Percentiles rank a stretch among this genome's conserved stretches.
These are phyloP conservation scores for Simplicillium aogashimaense DNA, from an alignment of 2,329 filamentous ascomycete species.

Conservation along the genomic window DNA sequence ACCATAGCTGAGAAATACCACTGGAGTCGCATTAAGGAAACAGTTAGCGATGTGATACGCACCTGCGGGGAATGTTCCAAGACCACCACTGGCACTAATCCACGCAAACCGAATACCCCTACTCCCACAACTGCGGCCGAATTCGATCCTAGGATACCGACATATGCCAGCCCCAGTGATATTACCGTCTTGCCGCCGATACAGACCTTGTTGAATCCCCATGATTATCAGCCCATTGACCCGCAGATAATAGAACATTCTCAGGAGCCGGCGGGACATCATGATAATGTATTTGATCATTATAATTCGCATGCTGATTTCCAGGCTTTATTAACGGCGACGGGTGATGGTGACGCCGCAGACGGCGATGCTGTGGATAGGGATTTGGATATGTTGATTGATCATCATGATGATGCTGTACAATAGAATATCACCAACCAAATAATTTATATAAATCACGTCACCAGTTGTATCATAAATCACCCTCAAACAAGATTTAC, in stretches of 20 bases:
- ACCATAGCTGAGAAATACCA: slow-evolving; percentile 90
- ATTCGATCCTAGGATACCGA: slow-evolving; percentile 16
- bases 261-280: slow-evolving; percentile 13
- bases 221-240: slow-evolving; percentile 45
- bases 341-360: slow-evolving; percentile 25
- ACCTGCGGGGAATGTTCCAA: slow-evolving; percentile 79
- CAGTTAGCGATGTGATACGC: slow-evolving; percentile 86
- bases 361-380: slow-evolving; percentile 31
- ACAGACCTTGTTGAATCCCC: slow-evolving; percentile 17
- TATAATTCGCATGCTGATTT: slow-evolving; percentile 37
- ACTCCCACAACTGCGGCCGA: slow-evolving; percentile 6
- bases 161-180: slow-evolving; percentile 38
- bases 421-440: no score
- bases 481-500: no score
- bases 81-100: slow-evolving; percentile 38
- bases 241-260: slow-evolving; percentile 46
- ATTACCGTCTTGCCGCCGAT: slow-evolving; percentile 31
- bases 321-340: slow-evolving; percentile 41
- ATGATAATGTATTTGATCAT: slow-evolving; percentile 27
- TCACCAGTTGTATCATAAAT: no score
- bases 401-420: slow-evolving; percentile 30
- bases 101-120: neutral
- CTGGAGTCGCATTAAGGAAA: slow-evolving; percentile 98
- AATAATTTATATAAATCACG: no score
- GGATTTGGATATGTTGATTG: slow-evolving; percentile 43